Conservation (phyloP, 164 flowering plant genomes). For the Piper longum region DNA sequence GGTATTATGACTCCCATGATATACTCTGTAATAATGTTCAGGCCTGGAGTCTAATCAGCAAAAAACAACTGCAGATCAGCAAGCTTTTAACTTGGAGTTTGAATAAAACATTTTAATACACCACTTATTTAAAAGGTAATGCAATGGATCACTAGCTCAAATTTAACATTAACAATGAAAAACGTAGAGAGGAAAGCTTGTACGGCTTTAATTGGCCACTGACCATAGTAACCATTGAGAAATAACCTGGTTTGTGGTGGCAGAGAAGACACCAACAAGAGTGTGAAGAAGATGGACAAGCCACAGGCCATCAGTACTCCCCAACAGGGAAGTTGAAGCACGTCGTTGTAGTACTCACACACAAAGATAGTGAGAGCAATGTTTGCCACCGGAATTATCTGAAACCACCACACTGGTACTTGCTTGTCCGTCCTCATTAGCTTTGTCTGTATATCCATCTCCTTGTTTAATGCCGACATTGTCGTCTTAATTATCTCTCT, state of each 20-base stretch:
- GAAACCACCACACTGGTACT: constrained; percentile 82
- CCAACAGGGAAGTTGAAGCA: constrained; percentile 93
- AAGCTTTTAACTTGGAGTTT: not conserved
- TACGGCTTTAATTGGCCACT: not conserved
- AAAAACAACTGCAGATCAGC: not conserved
- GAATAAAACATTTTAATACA: not conserved
- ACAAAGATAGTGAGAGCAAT: constrained; percentile 47
- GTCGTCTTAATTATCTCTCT: constrained; percentile 72
- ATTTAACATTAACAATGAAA: not conserved
- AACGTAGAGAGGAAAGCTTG: not conserved
- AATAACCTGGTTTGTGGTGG: constrained; percentile 72
- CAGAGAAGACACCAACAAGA: constrained; percentile 82
- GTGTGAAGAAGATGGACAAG: constrained; percentile 69
- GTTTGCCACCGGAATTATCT: constrained; percentile 39
- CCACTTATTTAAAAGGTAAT: not conserved
- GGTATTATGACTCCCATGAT: constrained; percentile 78
- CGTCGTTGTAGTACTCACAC: constrained; percentile 54
- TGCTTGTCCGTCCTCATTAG: constrained; percentile 60
- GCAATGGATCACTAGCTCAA: not conserved
- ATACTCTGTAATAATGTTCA: constrained; percentile 74
- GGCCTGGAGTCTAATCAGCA: constrained; percentile 39
- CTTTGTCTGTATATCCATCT: constrained; percentile 61
- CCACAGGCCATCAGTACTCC: constrained; percentile 65
- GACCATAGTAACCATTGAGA: no score
- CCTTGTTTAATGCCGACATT: constrained; percentile 44